Percentiles rank a stretch among this genome's conserved stretches.
Evolutionary conservation across 345 rosid species (phyloP).

Genomic region (Sisymbrium irio): DNA sequence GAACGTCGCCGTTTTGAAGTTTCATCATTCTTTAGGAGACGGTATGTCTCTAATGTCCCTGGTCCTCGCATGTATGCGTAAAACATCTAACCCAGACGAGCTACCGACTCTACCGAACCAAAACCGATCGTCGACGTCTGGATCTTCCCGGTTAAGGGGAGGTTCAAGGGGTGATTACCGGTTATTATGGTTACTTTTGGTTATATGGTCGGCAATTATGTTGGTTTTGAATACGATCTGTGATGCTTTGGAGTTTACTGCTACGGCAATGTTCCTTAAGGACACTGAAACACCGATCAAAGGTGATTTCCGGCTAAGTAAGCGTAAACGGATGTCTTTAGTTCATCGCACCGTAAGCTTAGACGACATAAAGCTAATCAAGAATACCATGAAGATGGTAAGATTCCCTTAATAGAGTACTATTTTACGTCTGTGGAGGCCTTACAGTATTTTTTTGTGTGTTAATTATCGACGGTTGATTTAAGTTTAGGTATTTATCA

Average conservation of each 20-base stretch:
- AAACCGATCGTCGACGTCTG: conserved; percentile 3
- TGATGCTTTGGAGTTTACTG: conserved; percentile 46
- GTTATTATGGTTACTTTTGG: conserved; percentile 41
- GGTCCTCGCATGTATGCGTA: conserved; percentile 53
- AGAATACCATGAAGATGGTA: conserved; percentile 33
- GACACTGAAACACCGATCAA: conserved; percentile 58
- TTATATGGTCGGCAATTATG: conserved; percentile 40
- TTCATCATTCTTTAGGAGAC: conserved; percentile 70
- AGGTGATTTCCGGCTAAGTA: conserved; percentile 27
- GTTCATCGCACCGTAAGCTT: conserved; percentile 47
- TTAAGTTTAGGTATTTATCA: background rate
- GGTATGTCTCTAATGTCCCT: conserved; percentile 62
- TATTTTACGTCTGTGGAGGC: background rate
- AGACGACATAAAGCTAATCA: conserved; percentile 61
- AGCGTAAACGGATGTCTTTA: conserved; percentile 28
- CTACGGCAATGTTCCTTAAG: conserved; percentile 44
- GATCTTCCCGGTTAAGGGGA: background rate
- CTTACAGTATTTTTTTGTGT: background rate
- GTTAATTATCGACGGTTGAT: background rate
- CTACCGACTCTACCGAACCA: conserved; percentile 56
- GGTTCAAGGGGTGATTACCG: conserved; percentile 18
- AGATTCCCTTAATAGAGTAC: conserved; percentile 12
- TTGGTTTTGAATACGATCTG: conserved; percentile 50
- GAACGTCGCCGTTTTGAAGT: conserved; percentile 41
- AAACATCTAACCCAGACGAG: conserved; percentile 52